Conservation (phyloP, 2,329 filamentous ascomycete species). For the Aspergillus brunneoviolaceus region DNA sequence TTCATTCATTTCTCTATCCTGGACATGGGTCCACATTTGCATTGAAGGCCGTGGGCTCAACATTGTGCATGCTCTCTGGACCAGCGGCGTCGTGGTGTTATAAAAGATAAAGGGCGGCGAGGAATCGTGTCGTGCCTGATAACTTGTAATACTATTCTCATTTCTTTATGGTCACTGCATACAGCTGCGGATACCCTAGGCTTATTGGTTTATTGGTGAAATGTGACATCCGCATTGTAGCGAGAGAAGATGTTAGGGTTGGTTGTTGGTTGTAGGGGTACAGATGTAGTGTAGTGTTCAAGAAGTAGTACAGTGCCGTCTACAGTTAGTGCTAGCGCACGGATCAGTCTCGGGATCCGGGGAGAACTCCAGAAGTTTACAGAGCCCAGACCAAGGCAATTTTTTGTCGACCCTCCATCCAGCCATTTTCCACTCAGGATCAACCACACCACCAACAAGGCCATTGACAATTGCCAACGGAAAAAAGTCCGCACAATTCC, state of each 20-base stretch:
- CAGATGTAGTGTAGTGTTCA: background rate
- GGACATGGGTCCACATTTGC: slow-evolving; percentile 6
- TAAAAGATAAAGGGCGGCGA: slow-evolving; percentile 25
- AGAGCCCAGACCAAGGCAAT: too few relatives aligned
- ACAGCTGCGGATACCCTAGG: slow-evolving; percentile 20
- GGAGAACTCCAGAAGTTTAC: background rate
- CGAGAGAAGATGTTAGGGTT: background rate
- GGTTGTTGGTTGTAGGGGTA: background rate
- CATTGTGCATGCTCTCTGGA: slow-evolving; percentile 20
- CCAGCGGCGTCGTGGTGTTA: slow-evolving; percentile 29
- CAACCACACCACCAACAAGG: background rate
- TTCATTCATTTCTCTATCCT: slow-evolving; percentile 13
- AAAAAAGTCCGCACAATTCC: background rate
- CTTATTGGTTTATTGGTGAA: slow-evolving; percentile 5
- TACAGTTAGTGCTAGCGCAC: background rate
- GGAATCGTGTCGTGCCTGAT: slow-evolving; percentile 22
- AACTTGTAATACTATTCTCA: slow-evolving; percentile 38
- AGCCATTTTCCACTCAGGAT: background rate
- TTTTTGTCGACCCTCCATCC: too few relatives aligned
- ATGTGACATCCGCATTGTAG: background rate
- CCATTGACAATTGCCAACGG: background rate
- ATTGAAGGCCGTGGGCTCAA: slow-evolving; percentile 5
- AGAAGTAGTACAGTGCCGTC: too few relatives aligned
- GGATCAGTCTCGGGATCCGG: background rate
- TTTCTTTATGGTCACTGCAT: slow-evolving; percentile 1